phyloP scores from a whole-genome alignment of 2,329 filamentous ascomycete species.

The Parastagonospora avenae region DNA sequence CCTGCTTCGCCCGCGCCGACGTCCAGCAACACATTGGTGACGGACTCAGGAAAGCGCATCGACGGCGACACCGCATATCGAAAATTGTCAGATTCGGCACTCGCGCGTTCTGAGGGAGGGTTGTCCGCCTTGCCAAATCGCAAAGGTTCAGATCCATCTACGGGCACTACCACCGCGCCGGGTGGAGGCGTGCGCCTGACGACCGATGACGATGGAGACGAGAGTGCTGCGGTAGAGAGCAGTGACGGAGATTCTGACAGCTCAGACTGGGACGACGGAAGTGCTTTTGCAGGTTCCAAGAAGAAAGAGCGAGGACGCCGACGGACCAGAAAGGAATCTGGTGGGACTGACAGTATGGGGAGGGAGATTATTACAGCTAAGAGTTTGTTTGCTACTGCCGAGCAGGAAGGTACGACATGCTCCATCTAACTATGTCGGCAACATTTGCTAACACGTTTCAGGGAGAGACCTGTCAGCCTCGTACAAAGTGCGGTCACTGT shows the following conservation, averaged over 20 bases:
- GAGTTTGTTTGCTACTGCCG: conserved; percentile 73
- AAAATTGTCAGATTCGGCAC: conserved; percentile 72
- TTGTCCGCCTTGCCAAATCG: conserved; percentile 62
- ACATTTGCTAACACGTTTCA: conserved; percentile 24
- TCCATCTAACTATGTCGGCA: background rate
- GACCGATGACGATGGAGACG: conserved; percentile 55
- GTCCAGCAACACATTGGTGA: conserved; percentile 53
- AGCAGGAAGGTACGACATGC: conserved; percentile 72
- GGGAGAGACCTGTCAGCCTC: conserved; percentile 57
- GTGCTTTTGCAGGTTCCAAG: conserved; percentile 29
- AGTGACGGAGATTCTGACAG: conserved; percentile 66
- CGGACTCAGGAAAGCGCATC: conserved; percentile 66
- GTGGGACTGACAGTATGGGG: conserved; percentile 43
- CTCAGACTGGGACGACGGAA: conserved; percentile 69
- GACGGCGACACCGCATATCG: conserved; percentile 74
- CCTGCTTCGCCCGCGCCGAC: conserved; percentile 54
- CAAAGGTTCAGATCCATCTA: conserved; percentile 53
- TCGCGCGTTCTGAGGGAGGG: conserved; percentile 67
- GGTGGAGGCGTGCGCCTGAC: conserved; percentile 61
- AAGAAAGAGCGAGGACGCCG: conserved; percentile 47
- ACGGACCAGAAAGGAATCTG: conserved; percentile 41
- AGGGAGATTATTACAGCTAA: conserved; percentile 52
- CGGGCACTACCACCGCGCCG: conserved; percentile 51
- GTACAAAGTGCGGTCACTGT: conserved; percentile 65
- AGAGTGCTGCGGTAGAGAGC: conserved; percentile 65